These are phyloP conservation scores for Rhodomyrtus psidioides DNA, from an alignment of 441 rosid species.

Conservation along the genomic window DNA sequence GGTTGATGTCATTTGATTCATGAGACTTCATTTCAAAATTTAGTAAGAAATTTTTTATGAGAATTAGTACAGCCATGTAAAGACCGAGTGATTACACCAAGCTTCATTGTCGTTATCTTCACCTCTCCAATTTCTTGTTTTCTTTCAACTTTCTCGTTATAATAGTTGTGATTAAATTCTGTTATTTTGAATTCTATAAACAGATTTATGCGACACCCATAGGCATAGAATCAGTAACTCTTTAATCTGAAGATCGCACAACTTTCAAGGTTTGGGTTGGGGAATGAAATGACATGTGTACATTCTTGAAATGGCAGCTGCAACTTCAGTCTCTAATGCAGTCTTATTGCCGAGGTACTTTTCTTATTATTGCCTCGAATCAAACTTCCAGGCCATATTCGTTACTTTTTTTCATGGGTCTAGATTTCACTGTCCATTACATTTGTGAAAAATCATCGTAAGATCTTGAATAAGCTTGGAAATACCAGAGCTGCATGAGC, in stretches of 20 bases:
- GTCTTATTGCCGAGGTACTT: constrained; percentile 55
- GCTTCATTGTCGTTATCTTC: neutral
- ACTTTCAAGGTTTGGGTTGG: neutral
- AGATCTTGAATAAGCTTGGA: neutral
- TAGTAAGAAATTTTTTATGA: neutral
- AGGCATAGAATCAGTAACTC: neutral
- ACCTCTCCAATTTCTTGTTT: neutral
- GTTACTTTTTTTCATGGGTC: neutral
- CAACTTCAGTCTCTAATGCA: constrained; percentile 30
- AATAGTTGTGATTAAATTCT: neutral
- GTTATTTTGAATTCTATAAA: neutral
- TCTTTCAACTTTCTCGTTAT: neutral
- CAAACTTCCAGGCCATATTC: neutral
- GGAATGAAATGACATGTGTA: neutral
- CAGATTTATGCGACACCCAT: neutral
- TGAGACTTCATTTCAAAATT: neutral
- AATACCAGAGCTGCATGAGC: neutral
- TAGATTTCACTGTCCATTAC: neutral
- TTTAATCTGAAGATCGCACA: neutral
- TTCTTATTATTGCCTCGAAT: neutral
- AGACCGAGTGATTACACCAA: neutral
- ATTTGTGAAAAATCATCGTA: neutral
- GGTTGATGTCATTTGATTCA: neutral
- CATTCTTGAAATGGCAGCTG: constrained; percentile 5
- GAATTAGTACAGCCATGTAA: neutral